Conservation (phyloP, 2,329 filamentous ascomycete species). For the Penicillium hesseltinei region DNA sequence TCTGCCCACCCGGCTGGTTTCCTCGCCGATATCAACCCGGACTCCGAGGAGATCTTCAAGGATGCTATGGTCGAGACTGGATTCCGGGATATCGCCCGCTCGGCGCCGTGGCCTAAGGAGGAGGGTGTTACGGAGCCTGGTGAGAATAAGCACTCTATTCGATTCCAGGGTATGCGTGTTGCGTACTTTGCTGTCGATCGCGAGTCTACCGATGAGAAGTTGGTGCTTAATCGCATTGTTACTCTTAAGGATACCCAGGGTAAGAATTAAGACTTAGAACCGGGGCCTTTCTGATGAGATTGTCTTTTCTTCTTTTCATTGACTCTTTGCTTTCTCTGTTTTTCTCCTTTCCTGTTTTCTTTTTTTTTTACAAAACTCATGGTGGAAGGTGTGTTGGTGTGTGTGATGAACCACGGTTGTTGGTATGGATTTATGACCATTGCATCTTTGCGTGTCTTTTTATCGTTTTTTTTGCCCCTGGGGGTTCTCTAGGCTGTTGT, state of each 20-base stretch:
- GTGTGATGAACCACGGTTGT: slow-evolving; percentile 9
- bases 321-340: not conserved
- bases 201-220: slow-evolving; percentile 73
- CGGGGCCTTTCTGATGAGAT: not conserved
- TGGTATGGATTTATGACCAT: slow-evolving; percentile 19
- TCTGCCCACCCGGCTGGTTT: slow-evolving; percentile 75
- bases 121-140: slow-evolving; percentile 54
- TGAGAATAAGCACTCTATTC: slow-evolving; percentile 64
- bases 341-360: not conserved
- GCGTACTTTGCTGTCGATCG: slow-evolving; percentile 65
- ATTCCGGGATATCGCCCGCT: slow-evolving; percentile 69
- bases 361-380: not conserved
- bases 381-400: not conserved
- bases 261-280: slow-evolving; percentile 23
- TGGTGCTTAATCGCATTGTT: slow-evolving; percentile 89
- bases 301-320: not conserved
- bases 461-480: not conserved
- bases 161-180: slow-evolving; percentile 88
- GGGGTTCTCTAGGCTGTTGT: not conserved
- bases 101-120: slow-evolving; percentile 79
- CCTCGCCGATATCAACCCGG: slow-evolving; percentile 77
- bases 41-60: slow-evolving; percentile 76
- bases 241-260: slow-evolving; percentile 70
- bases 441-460: slow-evolving; percentile 15
- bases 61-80: slow-evolving; percentile 80